These are phyloP conservation scores for Penicillium tannophilum DNA, from an alignment of 495 filamentous ascomycete genomes.

Conservation along the genomic window DNA sequence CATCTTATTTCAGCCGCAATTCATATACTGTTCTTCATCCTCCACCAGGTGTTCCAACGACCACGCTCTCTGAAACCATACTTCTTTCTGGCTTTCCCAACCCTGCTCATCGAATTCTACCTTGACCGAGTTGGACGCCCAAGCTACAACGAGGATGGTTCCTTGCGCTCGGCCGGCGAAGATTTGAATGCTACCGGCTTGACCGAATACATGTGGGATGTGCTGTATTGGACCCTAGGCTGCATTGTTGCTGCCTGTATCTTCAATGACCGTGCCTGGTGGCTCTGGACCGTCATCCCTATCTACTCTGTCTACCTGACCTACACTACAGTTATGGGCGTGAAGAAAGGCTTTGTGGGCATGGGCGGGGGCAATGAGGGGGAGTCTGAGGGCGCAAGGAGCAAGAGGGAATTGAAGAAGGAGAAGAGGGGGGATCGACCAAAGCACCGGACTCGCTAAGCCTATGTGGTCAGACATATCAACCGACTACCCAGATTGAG, in stretches of 20 bases:
- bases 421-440: constrained; percentile 59
- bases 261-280: constrained; percentile 77
- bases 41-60: constrained; percentile 66
- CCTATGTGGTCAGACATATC: not conserved
- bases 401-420: constrained; percentile 65
- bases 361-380: constrained; percentile 39
- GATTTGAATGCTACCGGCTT: constrained; percentile 86
- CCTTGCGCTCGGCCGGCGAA: constrained; percentile 75
- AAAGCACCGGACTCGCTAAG: constrained; percentile 38
- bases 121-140: constrained; percentile 84
- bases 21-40: constrained; percentile 72
- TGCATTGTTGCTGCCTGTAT: constrained; percentile 64
- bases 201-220: constrained; percentile 97
- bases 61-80: constrained; percentile 71
- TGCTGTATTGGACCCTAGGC: constrained; percentile 88
- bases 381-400: constrained; percentile 37
- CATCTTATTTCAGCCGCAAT: constrained; percentile 71
- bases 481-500: not conserved
- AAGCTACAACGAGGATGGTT: constrained; percentile 63
- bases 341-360: constrained; percentile 67
- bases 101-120: constrained; percentile 75
- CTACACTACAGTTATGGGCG: constrained; percentile 63
- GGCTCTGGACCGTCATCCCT: constrained; percentile 70
- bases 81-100: constrained; percentile 69
- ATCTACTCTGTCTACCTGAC: constrained; percentile 69